Percentiles rank a stretch among this genome's conserved stretches.
phyloP scores from a whole-genome alignment of 1,284 basidiomycete species.

The Cutaneotrichosporon cavernicola region DNA sequence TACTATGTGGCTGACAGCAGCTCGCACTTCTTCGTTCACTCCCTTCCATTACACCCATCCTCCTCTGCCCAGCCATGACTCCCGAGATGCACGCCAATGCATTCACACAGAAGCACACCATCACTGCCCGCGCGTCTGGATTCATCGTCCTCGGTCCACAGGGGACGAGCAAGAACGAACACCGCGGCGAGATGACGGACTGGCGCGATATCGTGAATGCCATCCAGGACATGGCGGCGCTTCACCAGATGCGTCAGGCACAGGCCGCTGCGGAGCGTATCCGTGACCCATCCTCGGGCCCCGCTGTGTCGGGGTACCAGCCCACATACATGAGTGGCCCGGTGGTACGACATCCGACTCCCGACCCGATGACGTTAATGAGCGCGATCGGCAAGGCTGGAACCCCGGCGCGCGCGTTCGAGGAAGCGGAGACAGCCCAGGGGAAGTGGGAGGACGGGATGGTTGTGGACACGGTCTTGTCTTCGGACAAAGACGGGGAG shows the following conservation, averaged over 20 bases:
- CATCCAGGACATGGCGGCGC: slow-evolving; percentile 36
- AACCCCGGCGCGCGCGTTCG: not conserved
- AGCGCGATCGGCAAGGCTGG: not conserved
- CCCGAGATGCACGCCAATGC: slow-evolving; percentile 94
- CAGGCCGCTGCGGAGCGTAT: slow-evolving; percentile 5
- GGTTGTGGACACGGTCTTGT: not conserved
- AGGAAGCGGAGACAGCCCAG: not conserved
- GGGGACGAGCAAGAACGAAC: slow-evolving; percentile 53
- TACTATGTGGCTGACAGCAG: slow-evolving; percentile 53
- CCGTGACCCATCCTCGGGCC: not conserved
- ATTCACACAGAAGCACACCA: slow-evolving; percentile 76
- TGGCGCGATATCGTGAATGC: slow-evolving; percentile 61
- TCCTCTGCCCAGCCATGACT: slow-evolving; percentile 96
- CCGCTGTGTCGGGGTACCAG: not conserved
- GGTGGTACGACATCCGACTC: no score
- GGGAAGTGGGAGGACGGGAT: not conserved
- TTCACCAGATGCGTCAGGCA: slow-evolving; percentile 21
- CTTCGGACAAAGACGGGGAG: not conserved
- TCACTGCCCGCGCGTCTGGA: slow-evolving; percentile 65
- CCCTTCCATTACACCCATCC: slow-evolving; percentile 73
- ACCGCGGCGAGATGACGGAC: slow-evolving; percentile 86
- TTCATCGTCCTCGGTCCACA: slow-evolving; percentile 78
- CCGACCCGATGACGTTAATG: not conserved
- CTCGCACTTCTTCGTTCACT: slow-evolving; percentile 86
- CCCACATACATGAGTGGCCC: not conserved